Conservation (phyloP, 2,329 filamentous ascomycete species). For the Penicillium brasilianum region DNA sequence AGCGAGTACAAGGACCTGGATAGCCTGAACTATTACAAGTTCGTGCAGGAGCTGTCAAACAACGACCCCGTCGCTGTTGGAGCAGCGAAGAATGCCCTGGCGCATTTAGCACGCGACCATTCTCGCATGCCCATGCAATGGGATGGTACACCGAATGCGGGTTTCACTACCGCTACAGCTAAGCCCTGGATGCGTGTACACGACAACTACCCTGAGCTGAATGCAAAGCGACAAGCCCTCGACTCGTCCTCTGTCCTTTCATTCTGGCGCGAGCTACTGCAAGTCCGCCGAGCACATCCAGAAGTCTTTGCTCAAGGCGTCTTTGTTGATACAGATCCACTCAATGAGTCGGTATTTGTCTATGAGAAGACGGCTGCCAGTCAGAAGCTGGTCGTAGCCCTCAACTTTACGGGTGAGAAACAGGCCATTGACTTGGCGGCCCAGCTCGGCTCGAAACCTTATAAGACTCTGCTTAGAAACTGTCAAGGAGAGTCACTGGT, state of each 20-base stretch:
- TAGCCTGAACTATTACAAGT: slow-evolving; percentile 56
- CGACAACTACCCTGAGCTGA: slow-evolving; percentile 49
- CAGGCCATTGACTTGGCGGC: slow-evolving; percentile 35
- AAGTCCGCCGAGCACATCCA: slow-evolving; percentile 60
- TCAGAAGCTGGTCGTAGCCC: slow-evolving; percentile 44
- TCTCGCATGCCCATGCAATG: slow-evolving; percentile 72
- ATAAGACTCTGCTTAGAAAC: slow-evolving; percentile 12
- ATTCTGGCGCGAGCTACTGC: slow-evolving; percentile 64
- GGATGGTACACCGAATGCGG: slow-evolving; percentile 61
- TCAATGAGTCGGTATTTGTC: slow-evolving; percentile 53
- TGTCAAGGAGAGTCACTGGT: slow-evolving; percentile 15
- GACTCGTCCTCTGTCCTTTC: slow-evolving; percentile 56
- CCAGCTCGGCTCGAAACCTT: neutral
- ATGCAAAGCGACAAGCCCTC: slow-evolving; percentile 58
- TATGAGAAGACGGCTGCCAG: slow-evolving; percentile 49
- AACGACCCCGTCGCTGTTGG: slow-evolving; percentile 50
- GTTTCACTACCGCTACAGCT: slow-evolving; percentile 61
- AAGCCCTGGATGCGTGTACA: slow-evolving; percentile 67
- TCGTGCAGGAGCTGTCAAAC: slow-evolving; percentile 30
- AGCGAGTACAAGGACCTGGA: slow-evolving; percentile 52
- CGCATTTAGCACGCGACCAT: slow-evolving; percentile 64
- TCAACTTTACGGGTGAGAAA: slow-evolving; percentile 55
- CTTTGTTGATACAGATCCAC: slow-evolving; percentile 59
- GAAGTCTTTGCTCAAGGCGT: slow-evolving; percentile 67
- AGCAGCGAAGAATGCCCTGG: slow-evolving; percentile 57